Conservation (phyloP, 352 stramenopile species). For the Globisporangium parvum region DNA sequence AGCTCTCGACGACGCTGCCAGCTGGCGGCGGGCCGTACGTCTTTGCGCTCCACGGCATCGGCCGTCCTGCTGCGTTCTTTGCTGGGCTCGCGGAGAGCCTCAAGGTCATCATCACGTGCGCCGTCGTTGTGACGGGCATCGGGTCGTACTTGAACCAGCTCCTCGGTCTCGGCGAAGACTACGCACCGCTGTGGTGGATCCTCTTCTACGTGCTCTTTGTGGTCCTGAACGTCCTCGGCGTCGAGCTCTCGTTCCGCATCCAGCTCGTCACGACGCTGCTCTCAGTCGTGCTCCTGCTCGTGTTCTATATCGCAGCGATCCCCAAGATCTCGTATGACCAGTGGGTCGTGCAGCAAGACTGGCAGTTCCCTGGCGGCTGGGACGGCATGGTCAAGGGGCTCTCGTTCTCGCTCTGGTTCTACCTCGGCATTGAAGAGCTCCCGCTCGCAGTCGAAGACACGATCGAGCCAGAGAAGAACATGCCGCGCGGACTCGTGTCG, state of each 20-base stretch:
- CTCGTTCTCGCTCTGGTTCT: slow-evolving; percentile 72
- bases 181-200: slow-evolving; percentile 46
- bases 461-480: slow-evolving; percentile 52
- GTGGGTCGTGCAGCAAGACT: slow-evolving; percentile 38
- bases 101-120: slow-evolving; percentile 62
- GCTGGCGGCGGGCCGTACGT: slow-evolving; percentile 51
- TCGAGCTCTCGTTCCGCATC: slow-evolving; percentile 63
- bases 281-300: slow-evolving; percentile 47
- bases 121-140: slow-evolving; percentile 57
- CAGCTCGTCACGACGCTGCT: slow-evolving; percentile 51
- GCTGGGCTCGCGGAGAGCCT: slow-evolving; percentile 58
- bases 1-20: slow-evolving; percentile 53
- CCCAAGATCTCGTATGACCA: slow-evolving; percentile 51
- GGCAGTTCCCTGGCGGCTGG: slow-evolving; percentile 36
- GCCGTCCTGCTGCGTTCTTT: slow-evolving; percentile 46
- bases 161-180: slow-evolving; percentile 27
- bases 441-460: slow-evolving; percentile 62
- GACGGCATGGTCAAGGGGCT: slow-evolving; percentile 47
- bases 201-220: slow-evolving; percentile 64
- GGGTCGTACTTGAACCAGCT: slow-evolving; percentile 65
- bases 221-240: slow-evolving; percentile 44
- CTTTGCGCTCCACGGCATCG: slow-evolving; percentile 60
- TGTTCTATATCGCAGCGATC: slow-evolving; percentile 59
- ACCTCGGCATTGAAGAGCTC: slow-evolving; percentile 61
- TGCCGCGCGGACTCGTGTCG: slow-evolving; percentile 48